Evolutionary conservation across 768 basidiomycete genomes (phyloP), one percentile per base, ranked within the genome.

Genomic region (Asterophora parasitica): DNA sequence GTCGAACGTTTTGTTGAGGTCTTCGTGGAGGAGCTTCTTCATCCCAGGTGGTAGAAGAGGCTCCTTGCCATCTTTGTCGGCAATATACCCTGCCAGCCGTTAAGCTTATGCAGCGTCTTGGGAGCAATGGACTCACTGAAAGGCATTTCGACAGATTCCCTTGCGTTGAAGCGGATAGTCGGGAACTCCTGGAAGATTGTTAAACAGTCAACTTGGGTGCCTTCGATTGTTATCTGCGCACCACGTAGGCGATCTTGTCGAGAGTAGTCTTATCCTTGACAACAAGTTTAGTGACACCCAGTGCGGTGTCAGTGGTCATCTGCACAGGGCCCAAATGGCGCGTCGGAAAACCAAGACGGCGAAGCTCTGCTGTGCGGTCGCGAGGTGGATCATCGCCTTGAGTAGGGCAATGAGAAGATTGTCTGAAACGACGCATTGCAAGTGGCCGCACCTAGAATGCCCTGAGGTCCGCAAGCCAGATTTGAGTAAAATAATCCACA

Each of bases 241-340:
- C 88, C 13, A 84, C 65, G 52, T 83, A 91, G 1, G 81, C 79
- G 40, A 98, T 92, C 31, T 85, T 64, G 41, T 80, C 71, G 12
- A 97, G 69, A 0, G 79, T 74, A 26, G 83, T 83, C 78, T 81
- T 75, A 61, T 93, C 88, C 39, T 83, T 65, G 0, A 92, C 83
- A 12, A 94, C 85, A 4, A 79, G 65, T 61, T 92, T 93, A 0
- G 92, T 91, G 4, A 96, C 95, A 4, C 87, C 91, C 0, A 97
- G 72, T 1, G 95, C 95, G 1, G 95, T 97, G 66, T 99, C 95
- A 0, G 96, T 99, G 27, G 96, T 98, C 96, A 99, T 99, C 66
- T 99, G 96, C 1, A 92, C 73, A 2, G 82, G 71, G 0, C 92
- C 93, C 7, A 99, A 73, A 64, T 88, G 89, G 27, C 96, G 78